Conservation (phyloP, 2,329 filamentous ascomycete genomes). For the Trichophyton benhamiae region DNA sequence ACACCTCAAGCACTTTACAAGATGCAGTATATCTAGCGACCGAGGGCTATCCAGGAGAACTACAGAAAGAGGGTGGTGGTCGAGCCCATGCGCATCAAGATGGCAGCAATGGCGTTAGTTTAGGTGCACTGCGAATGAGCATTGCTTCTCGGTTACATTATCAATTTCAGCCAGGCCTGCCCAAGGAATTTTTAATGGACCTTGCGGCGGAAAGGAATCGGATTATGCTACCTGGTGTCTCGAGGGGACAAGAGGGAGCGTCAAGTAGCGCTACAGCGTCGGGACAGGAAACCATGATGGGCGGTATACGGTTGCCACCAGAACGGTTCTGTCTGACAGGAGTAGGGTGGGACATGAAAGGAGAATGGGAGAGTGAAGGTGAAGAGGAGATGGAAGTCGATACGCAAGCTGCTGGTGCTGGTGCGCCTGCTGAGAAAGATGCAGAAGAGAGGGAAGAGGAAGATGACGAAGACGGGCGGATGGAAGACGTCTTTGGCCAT, state of each 20-base stretch:
- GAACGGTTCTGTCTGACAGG: conserved; percentile 51
- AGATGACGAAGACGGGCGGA: conserved; percentile 35
- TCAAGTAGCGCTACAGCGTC: conserved; percentile 14
- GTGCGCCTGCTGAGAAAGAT: conserved; percentile 14
- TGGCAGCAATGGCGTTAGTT: conserved; percentile 35
- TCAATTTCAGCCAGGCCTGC: conserved; percentile 47
- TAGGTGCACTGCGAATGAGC: conserved; percentile 47
- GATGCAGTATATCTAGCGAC: conserved; percentile 41
- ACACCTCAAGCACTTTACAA: conserved; percentile 41
- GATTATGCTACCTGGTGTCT: conserved; percentile 42
- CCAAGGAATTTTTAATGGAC: conserved; percentile 51
- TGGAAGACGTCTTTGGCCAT: conserved; percentile 39
- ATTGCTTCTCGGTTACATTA: conserved; percentile 49
- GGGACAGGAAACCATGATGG: conserved; percentile 27
- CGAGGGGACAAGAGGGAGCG: conserved; percentile 35
- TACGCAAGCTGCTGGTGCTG: conserved; percentile 12
- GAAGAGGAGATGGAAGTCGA: conserved; percentile 12
- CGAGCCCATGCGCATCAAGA: conserved; percentile 23
- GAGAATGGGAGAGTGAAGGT: conserved; percentile 30
- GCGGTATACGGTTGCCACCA: conserved; percentile 47
- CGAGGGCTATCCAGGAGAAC: conserved; percentile 38
- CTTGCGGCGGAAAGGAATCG: conserved; percentile 45
- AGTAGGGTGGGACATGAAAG: conserved; percentile 43
- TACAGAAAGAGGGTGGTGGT: conserved; percentile 19
- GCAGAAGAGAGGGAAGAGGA: conserved; percentile 25